A percentile compares a stretch with the other conserved stretches of the same genome.
These are phyloP conservation scores for Pholiota microspora DNA, from an alignment of 768 basidiomycete species.

Conservation along the genomic window DNA sequence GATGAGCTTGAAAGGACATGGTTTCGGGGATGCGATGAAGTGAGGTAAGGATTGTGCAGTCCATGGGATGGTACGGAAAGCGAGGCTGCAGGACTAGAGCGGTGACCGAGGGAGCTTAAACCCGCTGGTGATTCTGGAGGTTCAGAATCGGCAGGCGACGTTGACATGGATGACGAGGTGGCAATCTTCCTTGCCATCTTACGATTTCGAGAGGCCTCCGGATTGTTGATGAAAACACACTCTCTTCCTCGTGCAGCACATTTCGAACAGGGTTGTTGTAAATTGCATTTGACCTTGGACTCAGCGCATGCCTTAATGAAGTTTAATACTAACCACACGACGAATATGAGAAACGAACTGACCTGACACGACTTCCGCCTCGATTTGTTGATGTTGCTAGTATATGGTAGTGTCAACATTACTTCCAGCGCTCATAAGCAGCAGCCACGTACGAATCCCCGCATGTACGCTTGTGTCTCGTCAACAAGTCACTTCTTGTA, in stretches of 20 bases:
- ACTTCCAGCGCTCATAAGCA: background rate
- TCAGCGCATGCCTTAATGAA: constrained; percentile 56
- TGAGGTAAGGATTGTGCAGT: constrained; percentile 18
- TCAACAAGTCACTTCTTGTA: constrained; percentile 70
- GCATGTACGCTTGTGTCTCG: constrained; percentile 70
- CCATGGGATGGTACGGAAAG: constrained; percentile 18
- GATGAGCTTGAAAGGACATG: constrained; percentile 17
- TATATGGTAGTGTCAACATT: constrained; percentile 8
- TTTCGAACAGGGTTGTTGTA: constrained; percentile 66
- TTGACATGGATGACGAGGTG: constrained; percentile 16
- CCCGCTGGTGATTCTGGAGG: constrained; percentile 17
- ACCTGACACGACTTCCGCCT: constrained; percentile 67
- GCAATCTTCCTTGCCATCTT: constrained; percentile 31
- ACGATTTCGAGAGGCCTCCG: constrained; percentile 39
- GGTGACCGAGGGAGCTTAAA: constrained; percentile 17
- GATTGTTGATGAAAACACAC: constrained; percentile 60
- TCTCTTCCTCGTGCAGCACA: constrained; percentile 61
- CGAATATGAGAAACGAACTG: constrained; percentile 10
- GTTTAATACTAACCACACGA: constrained; percentile 5
- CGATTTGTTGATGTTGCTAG: constrained; percentile 50
- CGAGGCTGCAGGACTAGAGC: constrained; percentile 20
- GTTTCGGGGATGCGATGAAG: constrained; percentile 15
- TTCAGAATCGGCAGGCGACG: constrained; percentile 16
- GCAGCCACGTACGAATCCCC: constrained; percentile 56
- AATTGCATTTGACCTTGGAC: constrained; percentile 75